Base-by-base conservation (phyloP, 164 flowering plant genomes). In the Dillenia suffruticosa region DNA sequence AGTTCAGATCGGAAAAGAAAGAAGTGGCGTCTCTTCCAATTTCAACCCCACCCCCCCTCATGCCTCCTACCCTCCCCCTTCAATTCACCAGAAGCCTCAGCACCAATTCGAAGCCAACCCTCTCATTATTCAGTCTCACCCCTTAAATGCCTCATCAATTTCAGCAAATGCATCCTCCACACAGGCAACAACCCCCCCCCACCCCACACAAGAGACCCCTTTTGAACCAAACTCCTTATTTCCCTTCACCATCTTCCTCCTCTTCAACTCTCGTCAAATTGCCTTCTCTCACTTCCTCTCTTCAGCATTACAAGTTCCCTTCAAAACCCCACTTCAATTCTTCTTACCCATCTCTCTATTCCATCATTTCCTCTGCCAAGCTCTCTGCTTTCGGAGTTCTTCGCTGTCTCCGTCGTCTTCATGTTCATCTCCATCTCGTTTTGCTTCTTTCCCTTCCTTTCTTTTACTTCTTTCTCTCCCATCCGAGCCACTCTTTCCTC, bases 11-110 rank as follows among this genome's bases (percentile, higher is more conserved):
- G 86, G 84, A 80, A 82, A 77, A 80, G 86, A 82, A 74, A 82
- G 84, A 82, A 76, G 59, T 63, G 86, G 86, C 79, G 76, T 82
- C 82, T 82, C 86, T 82, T 82, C 84, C 84, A 84, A 82, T 76
- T 80, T 72, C 79, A 77, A 74, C 56, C 79, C 75, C 5, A 59
- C 63, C 22, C 77, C 54, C 77, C 54, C 74, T n/a, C 69, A 62
- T n/a, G 22, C 22, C 22, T 19, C 1, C 1, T 19, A 19, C 17
- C 56, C 19, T 17, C 65, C 47, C 64, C 71, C 22, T 54, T 71
- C 12, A 54, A 51, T 55, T 46, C 72, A 64, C 32, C 79, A 76
- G 11, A 62, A 73, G 51, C 72, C 63, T 53, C 74, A 57, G 47
- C 49, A 50, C 4, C 46, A 32, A 40, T 51, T 44, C 46, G 51